Percentiles rank a stretch among this genome's conserved stretches.
Evolutionary conservation across 2,329 filamentous ascomycete species (phyloP).

Genomic region (Ophiostoma angusticollis): DNA sequence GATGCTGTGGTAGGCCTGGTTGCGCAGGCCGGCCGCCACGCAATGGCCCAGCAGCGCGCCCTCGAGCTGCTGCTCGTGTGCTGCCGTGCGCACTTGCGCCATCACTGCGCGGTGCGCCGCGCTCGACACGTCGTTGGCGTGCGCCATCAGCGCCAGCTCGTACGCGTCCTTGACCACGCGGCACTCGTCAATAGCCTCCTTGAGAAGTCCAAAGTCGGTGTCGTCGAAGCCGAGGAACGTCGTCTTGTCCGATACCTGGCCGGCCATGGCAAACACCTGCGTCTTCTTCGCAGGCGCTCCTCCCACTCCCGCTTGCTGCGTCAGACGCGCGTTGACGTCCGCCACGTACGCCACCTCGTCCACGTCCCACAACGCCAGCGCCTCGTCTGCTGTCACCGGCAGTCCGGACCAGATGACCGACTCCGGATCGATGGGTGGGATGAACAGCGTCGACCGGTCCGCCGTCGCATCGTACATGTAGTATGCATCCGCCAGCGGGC

Average conservation of each 20-base stretch:
- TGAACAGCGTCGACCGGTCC: slow-evolving; percentile 70
- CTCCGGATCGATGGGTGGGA: slow-evolving; percentile 78
- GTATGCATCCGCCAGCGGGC: slow-evolving; percentile 63
- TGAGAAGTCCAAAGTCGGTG: slow-evolving; percentile 44
- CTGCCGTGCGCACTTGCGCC: slow-evolving; percentile 46
- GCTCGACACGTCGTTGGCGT: slow-evolving; percentile 59
- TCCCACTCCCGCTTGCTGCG: slow-evolving; percentile 27
- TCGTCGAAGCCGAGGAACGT: slow-evolving; percentile 58
- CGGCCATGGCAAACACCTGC: slow-evolving; percentile 59
- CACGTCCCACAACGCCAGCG: slow-evolving; percentile 64
- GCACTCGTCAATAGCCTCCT: slow-evolving; percentile 53
- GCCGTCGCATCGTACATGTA: slow-evolving; percentile 68
- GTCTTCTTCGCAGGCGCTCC: slow-evolving; percentile 26
- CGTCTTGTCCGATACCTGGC: slow-evolving; percentile 60
- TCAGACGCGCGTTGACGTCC: slow-evolving; percentile 63
- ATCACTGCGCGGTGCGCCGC: slow-evolving; percentile 53
- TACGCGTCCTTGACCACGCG: slow-evolving; percentile 63
- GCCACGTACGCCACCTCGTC: slow-evolving; percentile 62
- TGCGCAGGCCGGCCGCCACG: slow-evolving; percentile 59
- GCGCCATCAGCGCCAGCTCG: slow-evolving; percentile 59
- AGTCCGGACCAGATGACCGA: slow-evolving; percentile 89
- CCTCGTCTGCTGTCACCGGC: slow-evolving; percentile 64
- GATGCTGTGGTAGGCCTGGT: slow-evolving; percentile 82
- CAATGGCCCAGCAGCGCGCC: slow-evolving; percentile 67
- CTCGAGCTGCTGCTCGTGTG: slow-evolving; percentile 73